Evolutionary conservation across 2,329 filamentous ascomycete species (phyloP).

Genomic region (Drechslerella dactyloides): DNA sequence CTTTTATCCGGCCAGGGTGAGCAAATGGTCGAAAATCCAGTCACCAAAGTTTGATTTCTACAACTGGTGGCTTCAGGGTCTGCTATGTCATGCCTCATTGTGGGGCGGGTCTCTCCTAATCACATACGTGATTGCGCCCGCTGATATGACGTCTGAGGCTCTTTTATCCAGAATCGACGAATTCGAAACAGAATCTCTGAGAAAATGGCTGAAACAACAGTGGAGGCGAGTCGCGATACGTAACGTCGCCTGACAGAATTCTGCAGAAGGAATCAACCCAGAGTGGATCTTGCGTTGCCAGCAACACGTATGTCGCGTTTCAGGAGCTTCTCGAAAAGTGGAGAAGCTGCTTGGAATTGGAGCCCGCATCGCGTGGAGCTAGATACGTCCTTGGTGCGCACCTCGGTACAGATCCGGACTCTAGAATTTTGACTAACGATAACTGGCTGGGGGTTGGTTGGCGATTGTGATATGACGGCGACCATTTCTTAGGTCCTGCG

Average conservation of each 20-base stretch:
- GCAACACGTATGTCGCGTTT: not conserved
- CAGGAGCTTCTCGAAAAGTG: constrained; percentile 29
- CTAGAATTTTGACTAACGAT: too few species aligned
- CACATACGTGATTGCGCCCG: constrained; percentile 42
- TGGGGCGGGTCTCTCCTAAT: constrained; percentile 9
- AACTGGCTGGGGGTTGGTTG: not conserved
- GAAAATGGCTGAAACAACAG: constrained; percentile 48
- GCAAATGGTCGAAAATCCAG: not conserved
- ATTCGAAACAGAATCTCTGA: constrained; percentile 17
- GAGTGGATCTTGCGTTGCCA: constrained; percentile 12
- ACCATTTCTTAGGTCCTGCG: not conserved
- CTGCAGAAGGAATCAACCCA: too few species aligned
- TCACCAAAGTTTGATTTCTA: too few species aligned
- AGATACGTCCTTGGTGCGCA: constrained; percentile 18
- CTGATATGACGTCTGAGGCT: constrained; percentile 51
- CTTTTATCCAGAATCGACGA: constrained; percentile 41
- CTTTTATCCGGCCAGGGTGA: constrained; percentile 40
- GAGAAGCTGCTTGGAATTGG: constrained; percentile 30
- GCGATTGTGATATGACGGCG: not conserved
- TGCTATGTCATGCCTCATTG: constrained; percentile 2
- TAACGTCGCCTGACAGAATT: constrained; percentile 25
- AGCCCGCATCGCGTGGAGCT: constrained; percentile 46
- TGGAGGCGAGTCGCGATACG: not conserved
- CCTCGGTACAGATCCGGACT: too few species aligned
- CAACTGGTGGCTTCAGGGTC: constrained; percentile 1